phyloP scores from a whole-genome alignment of 1,284 basidiomycete genomes.

The Ustilago loliicola region DNA sequence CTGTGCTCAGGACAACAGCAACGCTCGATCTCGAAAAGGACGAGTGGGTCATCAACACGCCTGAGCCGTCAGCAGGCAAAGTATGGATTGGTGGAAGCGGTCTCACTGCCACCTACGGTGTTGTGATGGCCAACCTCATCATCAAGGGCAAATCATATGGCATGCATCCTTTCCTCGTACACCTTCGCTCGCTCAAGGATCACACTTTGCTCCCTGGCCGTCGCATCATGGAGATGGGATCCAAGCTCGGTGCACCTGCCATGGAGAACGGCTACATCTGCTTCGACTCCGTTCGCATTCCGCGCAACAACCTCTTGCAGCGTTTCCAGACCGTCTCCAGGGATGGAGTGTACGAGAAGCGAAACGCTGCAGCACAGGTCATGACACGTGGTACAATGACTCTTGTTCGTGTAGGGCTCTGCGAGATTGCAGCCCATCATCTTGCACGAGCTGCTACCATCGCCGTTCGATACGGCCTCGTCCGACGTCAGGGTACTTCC shows the following conservation, averaged over 20 bases:
- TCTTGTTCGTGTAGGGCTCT: conserved; percentile 56
- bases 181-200: conserved; percentile 51
- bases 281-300: conserved; percentile 53
- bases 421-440: conserved; percentile 61
- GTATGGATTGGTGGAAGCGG: conserved; percentile 61
- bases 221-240: conserved; percentile 56
- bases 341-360: conserved; percentile 51
- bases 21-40: conserved; percentile 44
- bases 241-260: conserved; percentile 56
- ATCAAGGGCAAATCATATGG: conserved; percentile 53
- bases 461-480: conserved; percentile 55
- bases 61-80: conserved; percentile 55
- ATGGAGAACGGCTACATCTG: conserved; percentile 62
- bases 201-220: conserved; percentile 54
- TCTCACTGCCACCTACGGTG: conserved; percentile 57
- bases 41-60: conserved; percentile 57
- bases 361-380: conserved; percentile 53
- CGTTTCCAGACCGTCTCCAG: conserved; percentile 56
- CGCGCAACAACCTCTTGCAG: conserved; percentile 45
- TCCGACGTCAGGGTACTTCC: conserved; percentile 57
- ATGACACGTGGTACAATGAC: conserved; percentile 63
- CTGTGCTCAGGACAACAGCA: conserved; percentile 57
- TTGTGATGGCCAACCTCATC: conserved; percentile 60
- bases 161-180: conserved; percentile 65
- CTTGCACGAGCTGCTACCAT: conserved; percentile 53